Percentiles rank a stretch among this genome's conserved stretches.
phyloP scores from a whole-genome alignment of 2,329 filamentous ascomycete species.

The Nemania abortiva region DNA sequence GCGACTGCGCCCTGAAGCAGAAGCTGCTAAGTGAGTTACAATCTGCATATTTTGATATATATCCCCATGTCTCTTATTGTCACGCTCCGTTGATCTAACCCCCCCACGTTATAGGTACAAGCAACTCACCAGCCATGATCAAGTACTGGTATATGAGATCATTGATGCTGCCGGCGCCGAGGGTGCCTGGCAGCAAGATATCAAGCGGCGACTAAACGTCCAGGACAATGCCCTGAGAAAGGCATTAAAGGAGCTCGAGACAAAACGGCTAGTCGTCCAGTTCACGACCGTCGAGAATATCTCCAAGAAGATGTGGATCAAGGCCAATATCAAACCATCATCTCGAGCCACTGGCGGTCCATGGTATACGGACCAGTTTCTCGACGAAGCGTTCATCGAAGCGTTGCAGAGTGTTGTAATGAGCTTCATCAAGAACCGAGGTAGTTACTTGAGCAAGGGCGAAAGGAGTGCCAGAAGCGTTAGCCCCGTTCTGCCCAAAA shows the following conservation, averaged over 20 bases:
- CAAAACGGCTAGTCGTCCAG: constrained; percentile 83
- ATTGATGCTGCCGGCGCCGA: constrained; percentile 88
- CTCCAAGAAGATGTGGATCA: constrained; percentile 96
- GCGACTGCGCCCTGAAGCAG: constrained; percentile 69
- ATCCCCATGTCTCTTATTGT: background rate
- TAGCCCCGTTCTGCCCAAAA: constrained; percentile 64
- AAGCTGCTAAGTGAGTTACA: constrained; percentile 69
- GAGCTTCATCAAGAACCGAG: constrained; percentile 50
- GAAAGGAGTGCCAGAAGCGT: constrained; percentile 50
- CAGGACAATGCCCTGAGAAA: constrained; percentile 86
- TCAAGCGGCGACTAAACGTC: constrained; percentile 83
- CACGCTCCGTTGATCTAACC: constrained; percentile 9
- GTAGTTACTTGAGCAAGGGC: constrained; percentile 53
- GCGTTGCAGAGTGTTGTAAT: constrained; percentile 68
- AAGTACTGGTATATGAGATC: constrained; percentile 85
- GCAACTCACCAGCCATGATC: constrained; percentile 75
- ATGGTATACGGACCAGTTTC: constrained; percentile 92
- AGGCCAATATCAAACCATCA: constrained; percentile 83
- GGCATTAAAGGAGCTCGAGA: constrained; percentile 84
- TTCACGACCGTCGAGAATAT: constrained; percentile 94
- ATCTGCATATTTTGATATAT: constrained; percentile 11
- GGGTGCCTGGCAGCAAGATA: constrained; percentile 90
- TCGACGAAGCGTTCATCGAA: constrained; percentile 90
- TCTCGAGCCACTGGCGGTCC: constrained; percentile 93
- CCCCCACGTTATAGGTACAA: constrained; percentile 62